Evolutionary conservation across 495 filamentous ascomycete species (phyloP), one percentile per base, ranked within the genome.

Genomic region (Aspergillus cavernicola): DNA sequence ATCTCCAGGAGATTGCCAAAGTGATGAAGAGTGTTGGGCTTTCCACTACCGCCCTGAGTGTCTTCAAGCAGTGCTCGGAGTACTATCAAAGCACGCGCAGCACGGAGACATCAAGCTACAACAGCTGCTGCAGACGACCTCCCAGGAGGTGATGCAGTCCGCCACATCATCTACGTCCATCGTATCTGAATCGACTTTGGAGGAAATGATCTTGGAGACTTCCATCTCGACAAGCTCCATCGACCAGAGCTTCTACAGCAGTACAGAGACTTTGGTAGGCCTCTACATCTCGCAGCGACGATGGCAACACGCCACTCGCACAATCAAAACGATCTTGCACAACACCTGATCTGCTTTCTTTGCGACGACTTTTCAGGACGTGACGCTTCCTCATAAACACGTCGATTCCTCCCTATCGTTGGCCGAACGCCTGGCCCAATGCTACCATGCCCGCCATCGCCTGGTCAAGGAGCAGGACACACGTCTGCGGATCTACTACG

Each of bases 21-120:
- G 58, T 71, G 11, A 73, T 73, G 70, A 65, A 63, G n/a, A 55
- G 55, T 11, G 68, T 73, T 12, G 67, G 67, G 1, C 60, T 73
- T 10, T 64, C 67, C 12, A 63, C 60, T 15, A 55, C 63, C 19
- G 70, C 70, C 13, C 48, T 73, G 45, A 62, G 57, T 2, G 66
- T 71, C 37, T 72, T 66, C 63, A 70, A 70, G 62, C 64, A 66
- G 23, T 65, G 64, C 40, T 53, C 65, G 5, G 59, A 70, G 39
- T 61, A 57, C 52, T 61, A 57, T 15, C 46, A 57, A 22, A 55
- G 47, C 47, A 70, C 53, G 37, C 68, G 60, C 53, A 57, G 58
- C 23, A 65, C 65, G 12, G 52, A 68, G 44, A 65, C 62, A 0
- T 66, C 70, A 0, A 42, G 33, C 20, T 69, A 66, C 46, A 72